Evolutionary conservation across 2,329 filamentous ascomycete species (phyloP), one percentile per base, ranked within the genome.

Genomic region (Curvularia sp.): DNA sequence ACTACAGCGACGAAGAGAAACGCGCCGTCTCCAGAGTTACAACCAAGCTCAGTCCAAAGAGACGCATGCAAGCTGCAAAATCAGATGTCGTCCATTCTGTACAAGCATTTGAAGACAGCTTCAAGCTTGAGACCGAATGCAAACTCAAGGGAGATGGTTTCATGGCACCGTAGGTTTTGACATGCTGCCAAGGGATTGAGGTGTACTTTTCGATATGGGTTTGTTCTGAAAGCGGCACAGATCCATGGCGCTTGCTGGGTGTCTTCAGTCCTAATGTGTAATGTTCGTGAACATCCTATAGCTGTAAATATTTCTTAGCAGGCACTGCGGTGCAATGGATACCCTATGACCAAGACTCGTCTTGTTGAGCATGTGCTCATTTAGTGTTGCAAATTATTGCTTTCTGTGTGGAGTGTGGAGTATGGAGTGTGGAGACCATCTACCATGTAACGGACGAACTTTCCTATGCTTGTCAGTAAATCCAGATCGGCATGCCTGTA

Each of bases 91-190:
- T 69, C 15, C 57, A 65, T 59, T 61, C 68, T 49, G 53, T 70
- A 12, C 56, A 70, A 38, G 63, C 66, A 15, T 69, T 75, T 19
- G 67, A 71, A 55, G 49, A 65, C 32, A 73, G 57, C 23, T 73
- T 76, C 39, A 49, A 49, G 15, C 53, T 77, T 10, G 61, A 73
- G 62, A 77, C 75, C 3, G 59, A 72, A 19, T 70, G 64, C 56
- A 57, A 68, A 25, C 55, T 72, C 61, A 60, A 52, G 15, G 67
- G 63, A 27, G 67, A 75, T 52, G 75, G 75, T 2, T 76, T 75
- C 63, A 76, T 77, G 75, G 49, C 67, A 32, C 75, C 75, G 15
- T 77, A 64, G 39, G 18, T 15, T 9, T 41, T 18, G 3, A 18
- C 3, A 15, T 39, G n/a, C 21, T 42, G 21, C 13, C 2, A 3